Evolutionary conservation across 805 yeast genomes (phyloP), one percentile per base, ranked within the genome.

Genomic region (Saturnispora diversa): DNA sequence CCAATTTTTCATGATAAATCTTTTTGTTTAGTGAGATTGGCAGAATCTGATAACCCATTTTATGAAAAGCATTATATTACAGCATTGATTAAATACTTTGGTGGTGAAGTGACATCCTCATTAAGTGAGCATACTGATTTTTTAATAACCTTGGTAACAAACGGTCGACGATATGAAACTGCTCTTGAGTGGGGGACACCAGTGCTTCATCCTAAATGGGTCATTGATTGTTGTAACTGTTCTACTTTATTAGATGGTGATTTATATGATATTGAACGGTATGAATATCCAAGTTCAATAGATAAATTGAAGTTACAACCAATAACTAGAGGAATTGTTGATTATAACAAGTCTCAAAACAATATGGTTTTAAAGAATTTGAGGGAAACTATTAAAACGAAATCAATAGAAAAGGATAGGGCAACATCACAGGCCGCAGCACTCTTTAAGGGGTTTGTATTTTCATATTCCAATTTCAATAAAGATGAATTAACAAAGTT

Each of bases 171-270:
- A 38, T 77, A 65, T 50, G 60, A 60, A 12, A 72, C 72, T 50
- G 77, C 77, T 3, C 30, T 66, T 2, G 74, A 72, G 50, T 72
- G 78, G 78, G 59, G 60, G 9, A 68, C 68, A 4, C 75, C 75
- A 1, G 66, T 66, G 1, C 67, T 72, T 22, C 75, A 72, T 50
- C 78, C 79, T 0, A 50, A 64, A 27, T 73, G 73, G 72, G 55
- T 74, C 4, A 52, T 60, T 23, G 77, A 74, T 51, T 62, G 70
- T 40, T 51, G 66, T 13, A 51, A 57, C 19, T 60, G 78, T 35
- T 68, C 68, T 2, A 72, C 73, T 1, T 59, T 68, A 3, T 49
- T 74, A 16, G 63, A 62, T 22, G 54, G 59, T 35, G 53, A 59
- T 8, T 68, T 64, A 47, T 74, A 74, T 48, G 60, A 60, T 30